Evolutionary conservation across 345 rosid species (phyloP).

Genomic region (Sonneratia alba): DNA sequence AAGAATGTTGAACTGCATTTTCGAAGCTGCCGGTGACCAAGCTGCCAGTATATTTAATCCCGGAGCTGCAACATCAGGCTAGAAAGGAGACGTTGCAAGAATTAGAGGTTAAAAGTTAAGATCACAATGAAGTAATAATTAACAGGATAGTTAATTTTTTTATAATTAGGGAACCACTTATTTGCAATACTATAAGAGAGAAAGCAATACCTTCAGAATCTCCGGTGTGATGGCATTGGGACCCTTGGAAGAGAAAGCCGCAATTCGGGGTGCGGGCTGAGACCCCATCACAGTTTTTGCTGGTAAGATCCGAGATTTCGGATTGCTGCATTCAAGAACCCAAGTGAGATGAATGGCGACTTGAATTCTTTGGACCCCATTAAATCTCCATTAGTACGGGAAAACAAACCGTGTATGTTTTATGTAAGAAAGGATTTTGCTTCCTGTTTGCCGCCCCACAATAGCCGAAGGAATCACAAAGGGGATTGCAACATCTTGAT

Average conservation of each 20-base stretch:
- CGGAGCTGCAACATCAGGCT: slow-evolving; percentile 53
- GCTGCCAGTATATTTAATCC: slow-evolving; percentile 54
- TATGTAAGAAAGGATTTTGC: slow-evolving; percentile 33
- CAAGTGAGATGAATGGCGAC: slow-evolving; percentile 14
- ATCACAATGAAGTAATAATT: neutral
- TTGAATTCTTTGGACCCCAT: neutral
- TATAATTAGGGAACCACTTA: neutral
- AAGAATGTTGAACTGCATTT: slow-evolving; percentile 36
- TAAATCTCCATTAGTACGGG: slow-evolving; percentile 1
- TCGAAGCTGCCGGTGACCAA: slow-evolving; percentile 42
- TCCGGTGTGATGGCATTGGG: slow-evolving; percentile 47
- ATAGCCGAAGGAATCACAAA: slow-evolving; percentile 44
- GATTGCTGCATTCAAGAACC: slow-evolving; percentile 21
- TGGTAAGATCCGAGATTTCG: slow-evolving; percentile 27
- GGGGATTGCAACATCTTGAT: slow-evolving; percentile 42
- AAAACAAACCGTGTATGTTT: slow-evolving; percentile 30
- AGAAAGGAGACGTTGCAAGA: slow-evolving; percentile 4
- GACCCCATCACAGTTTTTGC: slow-evolving; percentile 39
- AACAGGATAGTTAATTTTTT: neutral
- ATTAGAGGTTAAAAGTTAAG: slow-evolving; percentile 5
- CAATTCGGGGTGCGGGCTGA: slow-evolving; percentile 38
- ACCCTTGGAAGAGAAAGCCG: slow-evolving; percentile 46
- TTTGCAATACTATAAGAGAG: too few relatives aligned
- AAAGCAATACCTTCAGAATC: slow-evolving; percentile 32
- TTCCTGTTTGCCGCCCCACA: slow-evolving; percentile 33